Percentiles rank a stretch among this genome's conserved stretches.
These are phyloP conservation scores for Verticillium nonalfalfae DNA, from an alignment of 2,329 filamentous ascomycete genomes.

Conservation along the genomic window DNA sequence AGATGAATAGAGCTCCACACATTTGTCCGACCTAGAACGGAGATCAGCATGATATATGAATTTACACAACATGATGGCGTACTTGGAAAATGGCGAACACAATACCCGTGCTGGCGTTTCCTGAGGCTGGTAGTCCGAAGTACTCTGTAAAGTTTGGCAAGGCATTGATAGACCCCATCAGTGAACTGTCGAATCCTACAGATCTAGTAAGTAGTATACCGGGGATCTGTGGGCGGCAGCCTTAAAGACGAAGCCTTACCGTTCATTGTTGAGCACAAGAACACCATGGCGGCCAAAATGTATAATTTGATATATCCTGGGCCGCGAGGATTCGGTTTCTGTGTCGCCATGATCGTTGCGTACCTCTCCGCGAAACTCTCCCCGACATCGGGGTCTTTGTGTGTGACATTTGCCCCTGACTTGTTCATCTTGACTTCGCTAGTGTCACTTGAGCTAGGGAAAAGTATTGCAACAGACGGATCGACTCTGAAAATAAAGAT, in stretches of 20 bases:
- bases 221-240: conserved; percentile 16
- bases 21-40: conserved; percentile 10
- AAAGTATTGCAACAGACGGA: too few relatives aligned
- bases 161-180: conserved; percentile 45
- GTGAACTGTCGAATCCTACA: conserved; percentile 18
- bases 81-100: conserved; percentile 10
- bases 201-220: conserved; percentile 28
- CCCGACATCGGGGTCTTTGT: conserved; percentile 5
- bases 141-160: conserved; percentile 44
- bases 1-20: conserved; percentile 5
- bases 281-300: conserved; percentile 18
- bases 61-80: too few relatives aligned
- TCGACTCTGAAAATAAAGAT: too few relatives aligned
- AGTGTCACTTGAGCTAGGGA: too few relatives aligned
- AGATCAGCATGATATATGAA: too few relatives aligned
- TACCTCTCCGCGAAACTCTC: conserved; percentile 19
- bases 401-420: background rate
- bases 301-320: conserved; percentile 22
- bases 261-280: conserved; percentile 32
- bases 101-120: conserved; percentile 33
- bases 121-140: conserved; percentile 39
- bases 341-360: conserved; percentile 23
- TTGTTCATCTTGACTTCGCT: background rate
- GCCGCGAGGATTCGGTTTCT: conserved; percentile 20
- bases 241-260: conserved; percentile 14